These are phyloP conservation scores for Teunomyces tritomae DNA, from an alignment of 805 yeast genomes.

Conservation along the genomic window DNA sequence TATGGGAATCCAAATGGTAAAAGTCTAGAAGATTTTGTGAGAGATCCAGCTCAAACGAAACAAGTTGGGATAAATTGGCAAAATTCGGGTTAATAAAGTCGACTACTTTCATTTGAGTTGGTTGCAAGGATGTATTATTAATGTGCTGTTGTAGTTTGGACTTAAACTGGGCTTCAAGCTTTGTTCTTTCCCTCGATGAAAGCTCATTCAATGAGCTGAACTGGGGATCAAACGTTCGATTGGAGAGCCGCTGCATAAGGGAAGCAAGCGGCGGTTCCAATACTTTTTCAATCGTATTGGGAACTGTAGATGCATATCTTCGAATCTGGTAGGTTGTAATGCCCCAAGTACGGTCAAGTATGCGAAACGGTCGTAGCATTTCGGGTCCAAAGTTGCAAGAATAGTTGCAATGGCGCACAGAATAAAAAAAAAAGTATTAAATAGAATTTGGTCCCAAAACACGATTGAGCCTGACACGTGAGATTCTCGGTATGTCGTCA, in stretches of 20 bases:
- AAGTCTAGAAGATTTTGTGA: slow-evolving; percentile 17
- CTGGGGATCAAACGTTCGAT: neutral
- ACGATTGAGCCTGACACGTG: neutral
- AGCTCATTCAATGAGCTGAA: neutral
- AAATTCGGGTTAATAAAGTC: slow-evolving; percentile 27
- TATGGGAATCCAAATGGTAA: slow-evolving; percentile 14
- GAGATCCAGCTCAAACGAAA: slow-evolving; percentile 9
- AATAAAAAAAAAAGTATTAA: neutral
- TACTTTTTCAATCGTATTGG: neutral
- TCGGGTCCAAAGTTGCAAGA: neutral
- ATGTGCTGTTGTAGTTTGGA: neutral
- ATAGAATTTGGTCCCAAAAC: neutral
- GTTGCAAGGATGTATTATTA: neutral
- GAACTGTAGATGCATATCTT: neutral
- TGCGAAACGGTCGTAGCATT: neutral
- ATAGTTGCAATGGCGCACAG: neutral
- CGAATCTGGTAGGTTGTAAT: neutral
- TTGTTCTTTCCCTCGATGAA: neutral
- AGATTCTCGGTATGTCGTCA: neutral
- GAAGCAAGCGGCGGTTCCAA: neutral
- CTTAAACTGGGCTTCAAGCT: neutral
- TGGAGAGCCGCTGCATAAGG: neutral
- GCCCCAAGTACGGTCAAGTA: neutral
- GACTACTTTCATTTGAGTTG: neutral
- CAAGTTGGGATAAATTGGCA: slow-evolving; percentile 16